These are phyloP conservation scores for Myxozyma kluyveri DNA, from an alignment of 805 yeast species.

Conservation along the genomic window DNA sequence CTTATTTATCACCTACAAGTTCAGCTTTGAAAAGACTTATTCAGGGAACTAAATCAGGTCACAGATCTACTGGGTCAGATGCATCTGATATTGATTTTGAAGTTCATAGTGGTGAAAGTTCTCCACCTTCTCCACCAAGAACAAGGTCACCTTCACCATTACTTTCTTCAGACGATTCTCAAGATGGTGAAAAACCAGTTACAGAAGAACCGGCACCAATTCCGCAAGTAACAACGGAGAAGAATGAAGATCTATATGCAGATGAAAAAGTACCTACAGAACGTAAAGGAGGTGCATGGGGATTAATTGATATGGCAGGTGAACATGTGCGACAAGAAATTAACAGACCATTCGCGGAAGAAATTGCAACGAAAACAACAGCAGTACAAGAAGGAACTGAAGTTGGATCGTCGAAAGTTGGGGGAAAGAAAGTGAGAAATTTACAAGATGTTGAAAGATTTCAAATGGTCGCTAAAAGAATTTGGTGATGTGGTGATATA, in stretches of 20 bases:
- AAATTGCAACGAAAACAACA: neutral
- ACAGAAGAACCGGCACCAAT: no score
- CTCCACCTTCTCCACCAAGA: no score
- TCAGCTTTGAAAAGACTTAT: neutral
- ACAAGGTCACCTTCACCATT: neutral
- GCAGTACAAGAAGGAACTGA: neutral
- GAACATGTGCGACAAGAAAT: neutral
- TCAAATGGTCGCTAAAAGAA: conserved; percentile 72
- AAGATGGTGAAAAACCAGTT: no score
- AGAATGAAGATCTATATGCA: conserved; percentile 24
- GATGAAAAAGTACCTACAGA: conserved; percentile 34
- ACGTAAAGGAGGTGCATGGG: conserved; percentile 27
- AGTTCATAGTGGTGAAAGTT: neutral
- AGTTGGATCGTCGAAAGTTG: no score
- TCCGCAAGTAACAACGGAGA: no score
- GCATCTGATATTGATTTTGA: neutral
- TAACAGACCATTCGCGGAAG: neutral
- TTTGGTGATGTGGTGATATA: no score
- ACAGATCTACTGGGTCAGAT: no score
- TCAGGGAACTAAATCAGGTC: neutral
- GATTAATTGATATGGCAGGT: conserved; percentile 22
- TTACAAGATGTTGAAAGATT: conserved; percentile 57
- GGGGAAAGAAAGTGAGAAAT: conserved; percentile 30
- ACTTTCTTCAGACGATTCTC: neutral
- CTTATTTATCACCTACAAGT: neutral